These are phyloP conservation scores for Flaveria bidentis DNA, from an alignment of 129 eudicot species.

Conservation along the genomic window DNA sequence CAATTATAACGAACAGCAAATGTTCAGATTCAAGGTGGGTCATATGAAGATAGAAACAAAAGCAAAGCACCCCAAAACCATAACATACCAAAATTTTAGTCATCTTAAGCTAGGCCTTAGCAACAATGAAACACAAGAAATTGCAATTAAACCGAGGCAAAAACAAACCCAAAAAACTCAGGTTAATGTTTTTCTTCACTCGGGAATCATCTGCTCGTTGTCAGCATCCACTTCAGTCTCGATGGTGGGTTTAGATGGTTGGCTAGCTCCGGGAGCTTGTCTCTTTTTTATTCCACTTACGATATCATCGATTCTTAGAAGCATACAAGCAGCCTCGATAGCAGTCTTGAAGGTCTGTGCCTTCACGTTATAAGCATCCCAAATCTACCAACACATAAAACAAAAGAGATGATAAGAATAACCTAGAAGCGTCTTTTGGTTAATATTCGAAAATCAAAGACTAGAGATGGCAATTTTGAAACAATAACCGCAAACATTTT, in stretches of 20 bases:
- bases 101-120: not conserved
- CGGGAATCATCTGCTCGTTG: slow-evolving; percentile 63
- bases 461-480: no score
- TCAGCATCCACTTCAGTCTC: slow-evolving; percentile 61
- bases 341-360: slow-evolving; percentile 86
- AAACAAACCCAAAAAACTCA: not conserved
- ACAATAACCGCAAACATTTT: not conserved
- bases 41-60: not conserved
- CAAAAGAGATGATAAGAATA: not conserved
- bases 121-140: slow-evolving; percentile 12
- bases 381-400: slow-evolving; percentile 46
- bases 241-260: slow-evolving; percentile 46
- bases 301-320: slow-evolving; percentile 80
- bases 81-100: slow-evolving; percentile 39
- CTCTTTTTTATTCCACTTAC: slow-evolving; percentile 88
- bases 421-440: no score
- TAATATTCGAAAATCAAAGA: no score
- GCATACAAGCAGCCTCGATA: slow-evolving; percentile 92
- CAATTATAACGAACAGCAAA: slow-evolving; percentile 11
- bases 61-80: slow-evolving; percentile 5
- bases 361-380: slow-evolving; percentile 91
- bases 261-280: slow-evolving; percentile 62
- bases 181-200: slow-evolving; percentile 32
- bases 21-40: slow-evolving; percentile 12
- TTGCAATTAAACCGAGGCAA: slow-evolving; percentile 1